phyloP scores from a whole-genome alignment of 2,329 filamentous ascomycete genomes.

The Calonectria montana region DNA sequence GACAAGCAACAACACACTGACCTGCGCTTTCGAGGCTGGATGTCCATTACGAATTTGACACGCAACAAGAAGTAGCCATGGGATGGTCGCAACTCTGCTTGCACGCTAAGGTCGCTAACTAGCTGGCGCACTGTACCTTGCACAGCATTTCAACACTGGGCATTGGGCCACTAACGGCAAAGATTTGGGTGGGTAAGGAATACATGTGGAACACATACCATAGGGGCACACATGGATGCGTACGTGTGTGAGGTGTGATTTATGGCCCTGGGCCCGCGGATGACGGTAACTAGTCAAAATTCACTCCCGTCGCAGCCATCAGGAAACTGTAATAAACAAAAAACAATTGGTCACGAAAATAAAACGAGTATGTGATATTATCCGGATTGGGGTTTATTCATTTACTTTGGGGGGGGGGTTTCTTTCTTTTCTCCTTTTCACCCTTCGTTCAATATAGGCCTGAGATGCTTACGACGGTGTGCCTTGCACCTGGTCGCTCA shows the following conservation, averaged over 20 bases:
- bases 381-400: neutral
- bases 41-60: constrained; percentile 14
- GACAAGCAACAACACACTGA: neutral
- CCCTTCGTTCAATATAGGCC: neutral
- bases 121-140: constrained; percentile 6
- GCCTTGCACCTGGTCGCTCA: neutral
- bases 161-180: constrained; percentile 4
- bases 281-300: neutral
- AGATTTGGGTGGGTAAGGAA: constrained; percentile 7
- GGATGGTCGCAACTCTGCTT: neutral
- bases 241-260: neutral
- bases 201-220: constrained; percentile 2
- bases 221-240: neutral
- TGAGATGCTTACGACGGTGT: neutral
- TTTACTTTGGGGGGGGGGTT: too few species aligned
- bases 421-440: neutral
- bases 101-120: neutral
- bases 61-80: constrained; percentile 7
- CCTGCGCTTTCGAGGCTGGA: neutral
- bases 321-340: neutral
- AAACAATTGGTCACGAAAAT: neutral
- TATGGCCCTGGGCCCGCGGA: neutral
- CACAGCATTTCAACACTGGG: neutral
- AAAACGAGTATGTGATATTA: neutral
- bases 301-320: neutral